Base-by-base conservation (phyloP, 2,329 filamentous ascomycete species). In the Aquanectria penicillioides region DNA sequence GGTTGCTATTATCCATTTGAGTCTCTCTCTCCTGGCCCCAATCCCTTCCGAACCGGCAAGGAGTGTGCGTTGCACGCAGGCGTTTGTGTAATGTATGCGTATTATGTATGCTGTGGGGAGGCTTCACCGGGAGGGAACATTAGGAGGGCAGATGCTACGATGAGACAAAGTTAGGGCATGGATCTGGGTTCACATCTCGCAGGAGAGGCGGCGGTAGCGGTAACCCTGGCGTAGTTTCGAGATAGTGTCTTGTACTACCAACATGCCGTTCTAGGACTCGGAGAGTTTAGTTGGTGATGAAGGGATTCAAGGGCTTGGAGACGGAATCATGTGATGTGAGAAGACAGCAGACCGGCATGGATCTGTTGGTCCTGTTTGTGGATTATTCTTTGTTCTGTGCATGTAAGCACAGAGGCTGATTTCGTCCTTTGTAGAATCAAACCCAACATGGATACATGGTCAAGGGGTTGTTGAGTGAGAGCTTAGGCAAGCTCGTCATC, bases 111-210 rank as follows among this genome's bases (percentile, higher is more conserved):
- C 18, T 4, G 13, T 23, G 20, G 31, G n/a, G 34, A 25, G 26
- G 38, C 33, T 22, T 41, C 36, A n/a, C 26, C 15, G 15, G 11
- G 33, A 25, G 20, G 26, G 25, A 28, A 18, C 10, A 29, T 23
- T 4, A 17, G 34, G 34, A 50, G 47, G 34, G 34, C 13, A 18
- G 37, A 37, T 46, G 41, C n/a, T 28, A 46, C 41, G 17, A 13
- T 50, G 47, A 36, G 28, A 36, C 15, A 50, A 38, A 34, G 33
- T n/a, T 28, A 46, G 41, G 29, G 11, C 49, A 36, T 33, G 49
- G 40, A 53, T 53, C 50, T 53, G 26, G 50, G 50, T 28, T 53
- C 17, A 46, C 41, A 53, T 53, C 50, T 53, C 37, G 50, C 40
- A 46, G 31, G n/a, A 28, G 28, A 20, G 20, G n/a, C n/a, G 18